A percentile compares a stretch with the other conserved stretches of the same genome.
phyloP scores from a whole-genome alignment of 352 stramenopile genomes.

The Saprolegnia parasitica region DNA sequence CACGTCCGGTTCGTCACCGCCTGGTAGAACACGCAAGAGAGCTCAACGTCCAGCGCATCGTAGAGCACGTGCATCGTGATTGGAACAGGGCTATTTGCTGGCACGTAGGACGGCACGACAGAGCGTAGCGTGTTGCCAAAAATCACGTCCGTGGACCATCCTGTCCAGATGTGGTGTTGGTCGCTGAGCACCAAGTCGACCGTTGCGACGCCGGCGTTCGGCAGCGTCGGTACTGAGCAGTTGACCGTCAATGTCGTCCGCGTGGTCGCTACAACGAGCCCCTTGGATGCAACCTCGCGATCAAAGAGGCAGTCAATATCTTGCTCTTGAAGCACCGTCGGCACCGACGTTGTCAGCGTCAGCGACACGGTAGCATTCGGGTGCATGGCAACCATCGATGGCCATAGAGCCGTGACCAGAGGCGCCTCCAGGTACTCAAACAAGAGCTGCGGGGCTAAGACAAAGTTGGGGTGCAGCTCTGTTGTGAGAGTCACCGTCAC shows the following conservation, averaged over 20 bases:
- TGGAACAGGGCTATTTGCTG: not conserved
- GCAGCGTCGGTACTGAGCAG: not conserved
- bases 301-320: too few species aligned
- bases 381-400: not conserved
- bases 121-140: not conserved
- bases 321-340: too few species aligned
- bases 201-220: not conserved
- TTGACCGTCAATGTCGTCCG: not conserved
- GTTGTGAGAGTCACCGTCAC: not conserved
- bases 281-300: too few species aligned
- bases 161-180: not conserved
- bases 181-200: constrained; percentile 4
- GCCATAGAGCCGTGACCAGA: constrained; percentile 1
- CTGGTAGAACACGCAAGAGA: not conserved
- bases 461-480: not conserved
- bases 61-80: not conserved
- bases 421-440: constrained; percentile 31
- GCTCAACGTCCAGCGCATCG: not conserved
- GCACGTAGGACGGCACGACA: not conserved
- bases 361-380: not conserved
- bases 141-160: not conserved
- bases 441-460: constrained; percentile 8
- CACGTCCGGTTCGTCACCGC: not conserved
- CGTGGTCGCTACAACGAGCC: too few species aligned
- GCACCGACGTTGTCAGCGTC: not conserved